phyloP scores from a whole-genome alignment of 2,329 filamentous ascomycete genomes.

The Coniochaeta prunicola region DNA sequence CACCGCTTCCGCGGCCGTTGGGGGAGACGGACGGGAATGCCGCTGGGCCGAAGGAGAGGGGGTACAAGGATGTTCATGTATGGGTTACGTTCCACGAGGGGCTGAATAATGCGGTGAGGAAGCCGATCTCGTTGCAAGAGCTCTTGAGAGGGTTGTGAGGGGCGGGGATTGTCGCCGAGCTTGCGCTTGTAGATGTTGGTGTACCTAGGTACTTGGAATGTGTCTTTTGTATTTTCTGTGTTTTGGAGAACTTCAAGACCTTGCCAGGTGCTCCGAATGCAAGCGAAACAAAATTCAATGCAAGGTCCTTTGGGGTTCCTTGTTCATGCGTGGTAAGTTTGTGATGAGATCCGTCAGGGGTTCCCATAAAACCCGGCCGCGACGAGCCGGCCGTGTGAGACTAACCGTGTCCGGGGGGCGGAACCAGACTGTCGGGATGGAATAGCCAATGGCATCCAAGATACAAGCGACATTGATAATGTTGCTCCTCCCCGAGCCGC shows the following conservation, averaged over 20 bases:
- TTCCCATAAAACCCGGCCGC: background rate
- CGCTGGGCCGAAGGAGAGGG: constrained; percentile 19
- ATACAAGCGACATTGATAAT: background rate
- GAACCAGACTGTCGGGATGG: background rate
- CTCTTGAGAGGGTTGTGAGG: constrained; percentile 59
- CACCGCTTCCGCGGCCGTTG: constrained; percentile 23
- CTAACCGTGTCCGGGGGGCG: background rate
- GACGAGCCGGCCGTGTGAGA: background rate
- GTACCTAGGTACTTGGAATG: background rate
- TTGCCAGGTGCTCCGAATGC: no score
- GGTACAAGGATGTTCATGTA: constrained; percentile 50
- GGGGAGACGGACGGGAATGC: constrained; percentile 33
- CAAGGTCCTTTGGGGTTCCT: no score
- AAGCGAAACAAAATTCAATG: no score
- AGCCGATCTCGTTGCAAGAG: constrained; percentile 75
- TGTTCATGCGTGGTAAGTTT: background rate
- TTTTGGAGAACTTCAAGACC: no score
- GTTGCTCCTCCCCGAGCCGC: no score
- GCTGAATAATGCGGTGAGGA: constrained; percentile 84
- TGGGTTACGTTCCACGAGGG: constrained; percentile 91
- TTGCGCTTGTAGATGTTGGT: background rate
- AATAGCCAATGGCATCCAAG: background rate
- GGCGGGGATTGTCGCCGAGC: background rate
- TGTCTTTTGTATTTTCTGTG: background rate
- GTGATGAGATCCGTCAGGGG: background rate